Evolutionary conservation across 768 basidiomycete genomes (phyloP).

Genomic region (Brasilioporus rufonigricans): DNA sequence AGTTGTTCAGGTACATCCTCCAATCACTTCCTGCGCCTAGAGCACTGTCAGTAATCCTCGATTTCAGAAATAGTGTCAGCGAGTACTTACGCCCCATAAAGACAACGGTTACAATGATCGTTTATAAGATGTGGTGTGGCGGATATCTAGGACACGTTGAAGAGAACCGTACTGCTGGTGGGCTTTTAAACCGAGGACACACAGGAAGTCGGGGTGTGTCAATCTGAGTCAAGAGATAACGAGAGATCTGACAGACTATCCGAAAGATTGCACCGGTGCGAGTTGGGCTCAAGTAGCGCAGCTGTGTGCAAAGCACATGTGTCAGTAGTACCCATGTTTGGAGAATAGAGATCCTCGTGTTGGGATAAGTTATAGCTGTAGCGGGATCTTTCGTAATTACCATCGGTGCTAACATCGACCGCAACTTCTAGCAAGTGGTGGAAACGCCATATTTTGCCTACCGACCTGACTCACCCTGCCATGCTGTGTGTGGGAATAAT

Average conservation of each 20-base stretch:
- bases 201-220: constrained; percentile 26
- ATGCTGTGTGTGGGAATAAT: constrained; percentile 32
- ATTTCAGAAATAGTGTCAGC: background rate
- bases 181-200: constrained; percentile 23
- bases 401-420: constrained; percentile 22
- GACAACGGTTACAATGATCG: background rate
- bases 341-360: constrained; percentile 7
- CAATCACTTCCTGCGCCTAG: constrained; percentile 25
- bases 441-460: constrained; percentile 27
- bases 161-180: background rate
- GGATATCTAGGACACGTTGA: constrained; percentile 9
- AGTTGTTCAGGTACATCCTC: constrained; percentile 31
- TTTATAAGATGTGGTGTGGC: background rate
- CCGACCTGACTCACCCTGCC: constrained; percentile 29
- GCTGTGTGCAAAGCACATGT: constrained; percentile 13
- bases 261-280: constrained; percentile 6
- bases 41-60: constrained; percentile 2
- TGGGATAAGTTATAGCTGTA: constrained; percentile 15
- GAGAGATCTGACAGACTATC: constrained; percentile 11
- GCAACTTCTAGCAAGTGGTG: constrained; percentile 11
- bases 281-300: constrained; percentile 14
- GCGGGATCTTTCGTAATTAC: constrained; percentile 10
- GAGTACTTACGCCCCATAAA: constrained; percentile 20
- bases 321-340: constrained; percentile 18
- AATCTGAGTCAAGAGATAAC: constrained; percentile 26